Evolutionary conservation across 805 yeast genomes (phyloP).

Genomic region (Jamesozyma piceae): DNA sequence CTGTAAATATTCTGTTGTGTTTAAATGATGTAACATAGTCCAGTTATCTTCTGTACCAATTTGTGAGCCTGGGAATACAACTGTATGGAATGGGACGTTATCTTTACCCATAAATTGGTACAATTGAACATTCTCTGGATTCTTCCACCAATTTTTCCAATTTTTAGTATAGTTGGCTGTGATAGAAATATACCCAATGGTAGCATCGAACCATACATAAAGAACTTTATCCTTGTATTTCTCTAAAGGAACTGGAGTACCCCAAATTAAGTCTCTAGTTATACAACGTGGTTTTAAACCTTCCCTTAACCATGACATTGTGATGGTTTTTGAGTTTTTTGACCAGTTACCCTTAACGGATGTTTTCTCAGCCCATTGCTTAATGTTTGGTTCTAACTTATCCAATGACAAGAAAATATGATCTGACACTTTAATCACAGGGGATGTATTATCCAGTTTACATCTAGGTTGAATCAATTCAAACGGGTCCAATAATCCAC

Average conservation of each 20-base stretch:
- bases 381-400: slow-evolving; percentile 68
- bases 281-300: slow-evolving; percentile 90
- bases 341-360: slow-evolving; percentile 79
- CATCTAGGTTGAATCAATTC: slow-evolving; percentile 91
- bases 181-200: slow-evolving; percentile 91
- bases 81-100: slow-evolving; percentile 96
- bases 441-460: slow-evolving; percentile 76
- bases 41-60: slow-evolving; percentile 80
- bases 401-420: slow-evolving; percentile 79
- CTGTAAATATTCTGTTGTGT: slow-evolving; percentile 90
- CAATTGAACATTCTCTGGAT: slow-evolving; percentile 73
- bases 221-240: slow-evolving; percentile 79
- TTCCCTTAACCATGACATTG: slow-evolving; percentile 84
- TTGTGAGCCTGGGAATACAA: slow-evolving; percentile 88
- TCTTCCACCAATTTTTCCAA: slow-evolving; percentile 91
- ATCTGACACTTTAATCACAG: slow-evolving; percentile 67
- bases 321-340: slow-evolving; percentile 76
- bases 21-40: slow-evolving; percentile 84
- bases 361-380: slow-evolving; percentile 61
- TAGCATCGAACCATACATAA: slow-evolving; percentile 97
- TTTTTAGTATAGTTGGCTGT: slow-evolving; percentile 81
- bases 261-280: slow-evolving; percentile 96
- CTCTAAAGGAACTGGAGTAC: slow-evolving; percentile 89
- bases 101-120: slow-evolving; percentile 99
- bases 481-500: slow-evolving; percentile 75